These are phyloP conservation scores for Aspergillus chevalieri DNA, from an alignment of 2,329 filamentous ascomycete genomes.

Conservation along the genomic window DNA sequence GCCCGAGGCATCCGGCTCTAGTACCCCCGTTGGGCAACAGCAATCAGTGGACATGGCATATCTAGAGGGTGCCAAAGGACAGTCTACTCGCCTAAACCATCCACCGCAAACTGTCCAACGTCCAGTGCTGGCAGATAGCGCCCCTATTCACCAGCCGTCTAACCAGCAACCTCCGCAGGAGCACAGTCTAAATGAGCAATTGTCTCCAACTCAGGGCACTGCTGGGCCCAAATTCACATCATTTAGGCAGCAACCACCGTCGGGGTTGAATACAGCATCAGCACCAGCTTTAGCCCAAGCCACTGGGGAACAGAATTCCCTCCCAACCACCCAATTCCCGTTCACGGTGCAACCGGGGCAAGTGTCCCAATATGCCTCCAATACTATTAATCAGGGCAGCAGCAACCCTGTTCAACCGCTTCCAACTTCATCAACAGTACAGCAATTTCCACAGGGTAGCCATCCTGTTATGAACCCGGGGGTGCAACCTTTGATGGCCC, in stretches of 20 bases:
- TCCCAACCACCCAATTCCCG: background rate
- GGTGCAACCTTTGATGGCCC: background rate
- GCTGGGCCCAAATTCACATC: background rate
- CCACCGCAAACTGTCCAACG: background rate
- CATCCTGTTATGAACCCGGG: background rate
- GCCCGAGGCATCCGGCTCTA: background rate
- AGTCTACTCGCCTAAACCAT: background rate
- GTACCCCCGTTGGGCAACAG: background rate
- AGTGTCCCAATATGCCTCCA: background rate
- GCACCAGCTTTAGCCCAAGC: background rate
- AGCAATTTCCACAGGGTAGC: background rate
- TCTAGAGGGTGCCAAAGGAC: background rate
- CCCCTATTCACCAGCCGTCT: background rate
- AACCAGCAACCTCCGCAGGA: background rate
- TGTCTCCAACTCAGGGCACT: background rate
- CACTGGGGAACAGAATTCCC: background rate
- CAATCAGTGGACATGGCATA: background rate
- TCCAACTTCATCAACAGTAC: background rate
- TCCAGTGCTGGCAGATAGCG: background rate
- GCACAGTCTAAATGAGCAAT: background rate
- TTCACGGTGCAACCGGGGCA: background rate
- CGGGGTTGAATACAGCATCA: background rate
- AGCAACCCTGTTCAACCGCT: background rate
- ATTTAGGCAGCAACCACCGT: background rate
- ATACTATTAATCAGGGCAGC: background rate